Evolutionary conservation across 371 early-diverging fungal genomes (phyloP).

Genomic region (Mucor sp.): DNA sequence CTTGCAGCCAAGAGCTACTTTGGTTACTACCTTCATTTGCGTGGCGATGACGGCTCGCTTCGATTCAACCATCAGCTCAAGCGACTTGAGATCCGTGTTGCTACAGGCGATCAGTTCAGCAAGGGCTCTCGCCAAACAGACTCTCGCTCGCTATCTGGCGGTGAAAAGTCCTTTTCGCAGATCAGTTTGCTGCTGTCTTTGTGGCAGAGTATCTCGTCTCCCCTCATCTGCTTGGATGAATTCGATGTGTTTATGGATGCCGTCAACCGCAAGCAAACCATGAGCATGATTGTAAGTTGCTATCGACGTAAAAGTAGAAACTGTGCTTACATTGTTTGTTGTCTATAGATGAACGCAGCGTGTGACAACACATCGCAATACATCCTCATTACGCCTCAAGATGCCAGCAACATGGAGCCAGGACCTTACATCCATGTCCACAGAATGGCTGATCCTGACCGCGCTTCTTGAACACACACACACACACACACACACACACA

Average conservation of each 20-base stretch:
- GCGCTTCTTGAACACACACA: neutral
- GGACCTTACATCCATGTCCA: slow-evolving; percentile 73
- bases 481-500: too few species aligned
- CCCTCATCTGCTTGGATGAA: slow-evolving; percentile 98
- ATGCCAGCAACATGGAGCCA: slow-evolving; percentile 59
- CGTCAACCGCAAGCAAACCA: slow-evolving; percentile 90
- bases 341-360: slow-evolving; percentile 74
- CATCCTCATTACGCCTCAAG: slow-evolving; percentile 94
- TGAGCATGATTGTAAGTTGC: slow-evolving; percentile 76
- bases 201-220: slow-evolving; percentile 97
- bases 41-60: slow-evolving; percentile 91
- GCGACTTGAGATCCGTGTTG: slow-evolving; percentile 64
- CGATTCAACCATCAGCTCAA: slow-evolving; percentile 78
- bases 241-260: slow-evolving; percentile 99
- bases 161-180: slow-evolving; percentile 99
- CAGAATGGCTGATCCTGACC: slow-evolving; percentile 72
- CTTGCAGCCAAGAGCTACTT: slow-evolving; percentile 76
- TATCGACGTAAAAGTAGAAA: neutral
- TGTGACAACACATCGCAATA: slow-evolving; percentile 80
- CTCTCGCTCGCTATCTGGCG: slow-evolving; percentile 94
- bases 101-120: slow-evolving; percentile 47
- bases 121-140: slow-evolving; percentile 72
- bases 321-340: neutral
- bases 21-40: slow-evolving; percentile 66
- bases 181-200: slow-evolving; percentile 95